Conservation (phyloP, 2,329 filamentous ascomycete genomes). For the Beauveria sp. region DNA sequence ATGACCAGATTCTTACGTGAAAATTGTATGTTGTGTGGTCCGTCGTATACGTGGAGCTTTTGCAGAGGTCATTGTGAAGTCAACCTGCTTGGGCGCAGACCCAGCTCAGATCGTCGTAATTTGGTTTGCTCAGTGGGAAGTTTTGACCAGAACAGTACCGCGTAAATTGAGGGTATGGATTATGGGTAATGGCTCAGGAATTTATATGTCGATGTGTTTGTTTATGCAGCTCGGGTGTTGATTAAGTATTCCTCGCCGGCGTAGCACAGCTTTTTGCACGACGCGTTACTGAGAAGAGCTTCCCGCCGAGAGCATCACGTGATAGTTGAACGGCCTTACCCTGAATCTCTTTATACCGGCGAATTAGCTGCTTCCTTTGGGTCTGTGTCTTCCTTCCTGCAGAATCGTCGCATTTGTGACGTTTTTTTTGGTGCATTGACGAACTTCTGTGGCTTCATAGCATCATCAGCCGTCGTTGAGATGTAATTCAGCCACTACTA, state of each 20-base stretch:
- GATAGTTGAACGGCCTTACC: background rate
- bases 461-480: no score
- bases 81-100: constrained; percentile 5
- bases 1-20: constrained; percentile 30
- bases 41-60: constrained; percentile 35
- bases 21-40: constrained; percentile 41
- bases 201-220: background rate
- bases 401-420: background rate
- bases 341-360: background rate
- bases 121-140: background rate
- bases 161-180: background rate
- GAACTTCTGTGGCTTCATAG: no score
- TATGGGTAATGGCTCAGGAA: background rate
- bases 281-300: constrained; percentile 8
- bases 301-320: background rate
- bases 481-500: no score
- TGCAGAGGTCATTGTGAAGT: constrained; percentile 25
- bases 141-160: background rate
- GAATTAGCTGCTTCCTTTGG: background rate
- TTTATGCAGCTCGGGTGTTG: background rate
- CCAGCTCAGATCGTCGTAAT: background rate
- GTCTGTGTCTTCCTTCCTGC: background rate
- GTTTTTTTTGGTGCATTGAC: background rate
- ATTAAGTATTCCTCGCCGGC: background rate
- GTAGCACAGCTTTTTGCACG: constrained; percentile 1